Conservation (phyloP, 768 basidiomycete genomes). For the Mycena sanguinolenta region DNA sequence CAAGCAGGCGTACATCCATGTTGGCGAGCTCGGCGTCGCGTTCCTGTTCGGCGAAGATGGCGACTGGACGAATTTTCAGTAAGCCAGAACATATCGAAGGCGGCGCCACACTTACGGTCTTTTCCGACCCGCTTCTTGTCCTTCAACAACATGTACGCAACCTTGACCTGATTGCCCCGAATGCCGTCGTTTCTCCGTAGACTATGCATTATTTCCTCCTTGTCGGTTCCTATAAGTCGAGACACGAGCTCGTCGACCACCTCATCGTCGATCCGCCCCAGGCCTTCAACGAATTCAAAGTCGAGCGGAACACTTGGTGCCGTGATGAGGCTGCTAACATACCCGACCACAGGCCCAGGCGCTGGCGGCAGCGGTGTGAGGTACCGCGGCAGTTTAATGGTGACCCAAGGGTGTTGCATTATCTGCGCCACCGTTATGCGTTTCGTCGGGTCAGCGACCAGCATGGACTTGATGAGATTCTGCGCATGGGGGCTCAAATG, state of each 20-base stretch:
- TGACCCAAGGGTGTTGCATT: conserved; percentile 91
- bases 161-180: conserved; percentile 94
- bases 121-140: conserved; percentile 89
- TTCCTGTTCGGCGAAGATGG: conserved; percentile 87
- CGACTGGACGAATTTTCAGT: conserved; percentile 58
- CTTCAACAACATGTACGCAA: conserved; percentile 93
- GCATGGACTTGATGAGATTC: conserved; percentile 88
- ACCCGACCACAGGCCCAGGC: conserved; percentile 82
- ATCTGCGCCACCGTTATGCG: conserved; percentile 96
- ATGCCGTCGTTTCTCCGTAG: conserved; percentile 86
- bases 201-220: conserved; percentile 91
- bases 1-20: conserved; percentile 75
- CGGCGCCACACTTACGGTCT: conserved; percentile 74
- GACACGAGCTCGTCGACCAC: conserved; percentile 86
- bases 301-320: conserved; percentile 76
- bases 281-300: conserved; percentile 90
- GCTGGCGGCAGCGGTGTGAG: conserved; percentile 85
- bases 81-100: not conserved
- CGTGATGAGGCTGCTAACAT: conserved; percentile 77
- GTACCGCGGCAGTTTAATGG: conserved; percentile 86
- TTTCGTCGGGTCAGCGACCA: conserved; percentile 93
- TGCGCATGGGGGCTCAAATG: conserved; percentile 84
- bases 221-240: conserved; percentile 79
- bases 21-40: conserved; percentile 84
- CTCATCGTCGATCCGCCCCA: conserved; percentile 93